Base-by-base conservation (phyloP, 345 rosid species). In the Citrus australasica region DNA sequence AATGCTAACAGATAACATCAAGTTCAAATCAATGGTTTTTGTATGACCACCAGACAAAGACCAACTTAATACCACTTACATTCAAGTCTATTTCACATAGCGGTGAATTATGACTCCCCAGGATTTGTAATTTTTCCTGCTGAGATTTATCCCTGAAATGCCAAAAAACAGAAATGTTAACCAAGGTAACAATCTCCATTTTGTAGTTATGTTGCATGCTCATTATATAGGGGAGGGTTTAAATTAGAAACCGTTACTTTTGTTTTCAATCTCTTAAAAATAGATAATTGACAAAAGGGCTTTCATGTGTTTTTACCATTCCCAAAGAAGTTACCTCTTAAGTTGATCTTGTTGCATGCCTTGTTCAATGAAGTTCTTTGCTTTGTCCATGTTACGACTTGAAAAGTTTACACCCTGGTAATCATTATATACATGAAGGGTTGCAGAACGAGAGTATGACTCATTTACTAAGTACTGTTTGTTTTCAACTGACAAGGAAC, bases 401-500 rank as follows among this genome's bases (percentile, higher is more conserved):
- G 80, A 77, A 73, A 75, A 80, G 75, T 73, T 75, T 21, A 73
- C 70, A 76, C 79, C 82, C 77, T 83, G 82, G 78, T 58, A 83
- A 69, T 79, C 85, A 59, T 79, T 85, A 82, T 83, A 79, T 79
- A 79, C 87, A 88, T 85, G 80, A 83, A 73, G 84, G 70, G 73
- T 61, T 76, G 78, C 62, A 51, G 88, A 76, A 82, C 83, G 89
- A 32, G 98, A 92, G 82, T 90, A 87, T 59, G 88, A 94, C 75
- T 90, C 94, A 72, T 84, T 90, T 76, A 79, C 73, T 33, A 85
- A 82, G 59, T 80, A 84, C 11, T 73, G 84, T 66, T 88, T 96
- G 86, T 89, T 90, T 87, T 96, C 98, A 80, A 92, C 90, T 1
- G 98, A 91, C 70, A 94, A 91, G 21, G 98, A 97, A 84, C 98